Evolutionary conservation across 495 filamentous ascomycete species (phyloP).

Genomic region (Daldinia decipiens): DNA sequence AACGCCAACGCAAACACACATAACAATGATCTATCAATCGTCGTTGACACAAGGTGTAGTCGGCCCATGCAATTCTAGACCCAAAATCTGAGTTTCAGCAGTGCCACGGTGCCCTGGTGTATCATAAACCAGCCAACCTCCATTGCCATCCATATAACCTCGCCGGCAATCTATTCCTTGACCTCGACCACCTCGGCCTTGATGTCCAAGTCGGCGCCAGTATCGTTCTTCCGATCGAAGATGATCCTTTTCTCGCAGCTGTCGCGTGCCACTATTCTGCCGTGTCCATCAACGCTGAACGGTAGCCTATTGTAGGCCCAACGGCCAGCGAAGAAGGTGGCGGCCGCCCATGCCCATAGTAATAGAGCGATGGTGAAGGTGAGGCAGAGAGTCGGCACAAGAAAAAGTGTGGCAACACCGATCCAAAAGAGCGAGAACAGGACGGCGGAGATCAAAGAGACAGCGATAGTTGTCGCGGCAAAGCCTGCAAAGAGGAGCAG

Average conservation of each 20-base stretch:
- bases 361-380: conserved; percentile 65
- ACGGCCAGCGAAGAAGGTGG: conserved; percentile 64
- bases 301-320: conserved; percentile 55
- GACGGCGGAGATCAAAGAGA: conserved; percentile 65
- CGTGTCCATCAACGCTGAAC: conserved; percentile 29
- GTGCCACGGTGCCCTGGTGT: conserved; percentile 23
- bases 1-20: conserved; percentile 17
- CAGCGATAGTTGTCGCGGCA: conserved; percentile 62
- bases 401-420: conserved; percentile 68
- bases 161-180: conserved; percentile 46
- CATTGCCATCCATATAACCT: conserved; percentile 42
- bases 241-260: conserved; percentile 36
- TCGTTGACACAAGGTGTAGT: background rate
- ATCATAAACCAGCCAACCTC: conserved; percentile 43
- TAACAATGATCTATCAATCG: conserved; percentile 1
- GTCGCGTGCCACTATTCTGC: conserved; percentile 22
- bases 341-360: conserved; percentile 71
- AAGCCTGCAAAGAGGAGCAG: conserved; percentile 70
- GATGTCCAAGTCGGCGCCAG: conserved; percentile 26
- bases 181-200: conserved; percentile 40
- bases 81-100: conserved; percentile 30
- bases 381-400: conserved; percentile 70
- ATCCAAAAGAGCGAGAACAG: conserved; percentile 71
- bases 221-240: conserved; percentile 27
- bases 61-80: conserved; percentile 11